These are phyloP conservation scores for Beverwykella pulmonaria DNA, from an alignment of 495 filamentous ascomycete species.

Conservation along the genomic window DNA sequence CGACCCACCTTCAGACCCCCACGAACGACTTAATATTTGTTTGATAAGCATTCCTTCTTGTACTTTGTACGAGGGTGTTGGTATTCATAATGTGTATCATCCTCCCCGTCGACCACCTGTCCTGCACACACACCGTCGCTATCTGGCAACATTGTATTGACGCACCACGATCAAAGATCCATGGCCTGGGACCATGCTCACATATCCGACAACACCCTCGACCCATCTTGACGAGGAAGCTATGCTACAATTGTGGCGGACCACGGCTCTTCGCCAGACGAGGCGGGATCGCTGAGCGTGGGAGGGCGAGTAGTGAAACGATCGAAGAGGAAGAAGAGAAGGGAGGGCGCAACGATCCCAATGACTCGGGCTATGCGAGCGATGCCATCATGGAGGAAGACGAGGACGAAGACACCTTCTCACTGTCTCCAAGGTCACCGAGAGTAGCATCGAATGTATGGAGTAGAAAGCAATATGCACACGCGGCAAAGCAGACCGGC, in stretches of 20 bases:
- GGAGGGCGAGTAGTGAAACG: background rate
- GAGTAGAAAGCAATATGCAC: background rate
- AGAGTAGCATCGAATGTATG: background rate
- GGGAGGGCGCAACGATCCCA: background rate
- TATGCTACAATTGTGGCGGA: conserved; percentile 26
- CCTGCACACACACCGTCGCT: conserved; percentile 27
- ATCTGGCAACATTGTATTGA: conserved; percentile 30
- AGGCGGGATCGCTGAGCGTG: conserved; percentile 23
- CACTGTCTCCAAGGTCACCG: conserved; percentile 1
- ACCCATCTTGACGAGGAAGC: conserved; percentile 28
- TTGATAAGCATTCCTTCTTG: background rate
- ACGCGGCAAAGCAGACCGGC: background rate
- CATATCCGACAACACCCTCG: conserved; percentile 24
- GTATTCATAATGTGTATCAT: conserved; percentile 27
- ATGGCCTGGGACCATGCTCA: conserved; percentile 5
- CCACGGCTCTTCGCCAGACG: conserved; percentile 17
- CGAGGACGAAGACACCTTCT: conserved; percentile 6
- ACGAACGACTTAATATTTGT: background rate
- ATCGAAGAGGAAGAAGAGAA: background rate
- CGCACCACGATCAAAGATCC: background rate
- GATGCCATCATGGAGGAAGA: conserved; percentile 24
- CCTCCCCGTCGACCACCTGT: conserved; percentile 25
- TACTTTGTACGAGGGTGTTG: background rate
- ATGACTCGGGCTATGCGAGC: conserved; percentile 31
- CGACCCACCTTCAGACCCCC: background rate